Evolutionary conservation across 768 basidiomycete genomes (phyloP).

Genomic region (Epithele typhae): DNA sequence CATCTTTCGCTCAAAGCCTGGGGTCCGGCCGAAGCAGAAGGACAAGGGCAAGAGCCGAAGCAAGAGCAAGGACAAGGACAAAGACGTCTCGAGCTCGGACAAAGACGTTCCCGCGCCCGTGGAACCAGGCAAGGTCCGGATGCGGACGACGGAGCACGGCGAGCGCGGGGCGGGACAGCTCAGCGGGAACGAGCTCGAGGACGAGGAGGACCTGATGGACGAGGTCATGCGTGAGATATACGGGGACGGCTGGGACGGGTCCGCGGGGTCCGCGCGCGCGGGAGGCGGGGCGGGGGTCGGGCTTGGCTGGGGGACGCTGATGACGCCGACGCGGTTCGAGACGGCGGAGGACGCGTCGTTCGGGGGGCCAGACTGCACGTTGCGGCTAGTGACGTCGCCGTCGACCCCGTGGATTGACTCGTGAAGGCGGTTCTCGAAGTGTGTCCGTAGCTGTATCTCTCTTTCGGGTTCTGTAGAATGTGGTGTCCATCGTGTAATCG

Average conservation of each 20-base stretch:
- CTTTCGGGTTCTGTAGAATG: no score
- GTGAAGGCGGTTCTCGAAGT: no score
- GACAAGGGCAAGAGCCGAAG: constrained; percentile 5
- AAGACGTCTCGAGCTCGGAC: background rate
- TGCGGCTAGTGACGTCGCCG: constrained; percentile 17
- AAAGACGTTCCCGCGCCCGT: no score
- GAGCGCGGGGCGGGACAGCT: background rate
- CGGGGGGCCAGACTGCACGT: constrained; percentile 14
- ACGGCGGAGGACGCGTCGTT: constrained; percentile 12
- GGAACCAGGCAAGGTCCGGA: no score
- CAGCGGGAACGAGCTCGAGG: background rate
- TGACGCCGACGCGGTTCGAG: constrained; percentile 2
- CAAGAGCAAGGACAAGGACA: background rate
- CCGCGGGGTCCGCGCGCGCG: constrained; percentile 7
- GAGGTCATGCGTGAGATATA: constrained; percentile 26
- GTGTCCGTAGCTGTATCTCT: no score
- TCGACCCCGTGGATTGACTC: constrained; percentile 6
- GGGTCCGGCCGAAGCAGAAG: constrained; percentile 5
- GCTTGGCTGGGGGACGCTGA: constrained; percentile 7
- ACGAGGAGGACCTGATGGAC: constrained; percentile 21
- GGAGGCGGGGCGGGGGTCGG: constrained; percentile 2
- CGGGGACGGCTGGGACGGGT: constrained; percentile 20
- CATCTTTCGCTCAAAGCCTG: no score
- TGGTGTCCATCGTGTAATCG: no score
- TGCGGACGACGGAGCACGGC: background rate